Conservation (phyloP, 306 rosid species). For the Quercus suber region DNA sequence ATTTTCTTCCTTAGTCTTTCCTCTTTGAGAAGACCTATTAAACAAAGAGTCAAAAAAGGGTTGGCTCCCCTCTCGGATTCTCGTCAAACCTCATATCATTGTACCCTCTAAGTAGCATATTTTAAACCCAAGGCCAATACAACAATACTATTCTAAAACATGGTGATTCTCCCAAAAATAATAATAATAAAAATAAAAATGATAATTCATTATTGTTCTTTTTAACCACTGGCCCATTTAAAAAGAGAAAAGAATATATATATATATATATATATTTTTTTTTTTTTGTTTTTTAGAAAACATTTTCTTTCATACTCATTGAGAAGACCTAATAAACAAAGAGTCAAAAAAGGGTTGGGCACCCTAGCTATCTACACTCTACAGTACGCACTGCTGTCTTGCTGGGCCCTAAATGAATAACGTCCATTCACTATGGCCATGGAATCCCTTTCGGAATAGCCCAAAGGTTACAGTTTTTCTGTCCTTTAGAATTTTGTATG, state of each 20-base stretch:
- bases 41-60: neutral
- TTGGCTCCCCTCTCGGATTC: neutral
- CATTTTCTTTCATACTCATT: neutral
- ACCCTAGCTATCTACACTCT: neutral
- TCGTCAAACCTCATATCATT: neutral
- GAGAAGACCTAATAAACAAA: neutral
- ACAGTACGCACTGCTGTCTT: neutral
- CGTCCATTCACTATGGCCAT: conserved; percentile 4
- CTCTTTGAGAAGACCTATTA: no score
- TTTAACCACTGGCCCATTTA: no score
- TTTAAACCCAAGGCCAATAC: no score
- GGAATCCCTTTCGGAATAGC: neutral
- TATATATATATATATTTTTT: no score
- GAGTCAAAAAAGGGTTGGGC: neutral
- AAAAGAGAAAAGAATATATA: no score
- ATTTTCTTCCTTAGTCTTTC: no score
- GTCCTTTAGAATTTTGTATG: neutral
- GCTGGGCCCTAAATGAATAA: conserved; percentile 27
- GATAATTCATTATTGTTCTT: no score
- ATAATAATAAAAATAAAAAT: no score
- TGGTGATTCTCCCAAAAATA: no score
- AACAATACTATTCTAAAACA: no score
- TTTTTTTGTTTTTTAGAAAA: neutral
- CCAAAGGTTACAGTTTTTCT: neutral
- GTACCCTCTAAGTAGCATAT: neutral